Evolutionary conservation across 306 rosid genomes (phyloP).

Genomic region (Corylus heterophylla): DNA sequence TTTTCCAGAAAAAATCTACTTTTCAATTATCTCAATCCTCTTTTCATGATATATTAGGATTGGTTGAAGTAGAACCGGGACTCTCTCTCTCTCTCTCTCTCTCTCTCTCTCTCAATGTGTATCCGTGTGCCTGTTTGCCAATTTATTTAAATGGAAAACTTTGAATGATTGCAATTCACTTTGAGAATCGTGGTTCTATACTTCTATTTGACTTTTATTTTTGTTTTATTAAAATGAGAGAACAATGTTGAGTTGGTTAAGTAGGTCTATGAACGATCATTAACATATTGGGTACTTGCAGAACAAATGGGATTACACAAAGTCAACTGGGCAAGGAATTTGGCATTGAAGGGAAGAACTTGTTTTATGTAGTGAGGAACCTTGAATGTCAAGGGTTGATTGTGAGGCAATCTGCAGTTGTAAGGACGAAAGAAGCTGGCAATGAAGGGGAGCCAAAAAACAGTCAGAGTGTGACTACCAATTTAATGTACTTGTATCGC

Average conservation of each 20-base stretch:
- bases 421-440: constrained; percentile 58
- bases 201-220: not conserved
- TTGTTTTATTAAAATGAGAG: not conserved
- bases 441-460: constrained; percentile 43
- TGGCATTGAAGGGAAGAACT: constrained; percentile 60
- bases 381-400: constrained; percentile 85
- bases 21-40: not conserved
- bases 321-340: constrained; percentile 67
- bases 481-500: constrained; percentile 73
- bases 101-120: too few relatives aligned
- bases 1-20: not conserved
- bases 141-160: not conserved
- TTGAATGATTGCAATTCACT: not conserved
- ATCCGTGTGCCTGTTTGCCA: not conserved
- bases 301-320: constrained; percentile 73
- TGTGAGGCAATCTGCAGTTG: constrained; percentile 65
- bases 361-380: constrained; percentile 59
- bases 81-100: not conserved
- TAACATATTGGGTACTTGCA: constrained; percentile 21
- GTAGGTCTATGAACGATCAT: constrained; percentile 16
- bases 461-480: constrained; percentile 53
- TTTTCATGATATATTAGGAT: not conserved
- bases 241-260: not conserved
- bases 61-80: not conserved
- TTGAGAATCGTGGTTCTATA: not conserved